Conservation (phyloP, 768 basidiomycete species). For the Lactarius akahatsu region DNA sequence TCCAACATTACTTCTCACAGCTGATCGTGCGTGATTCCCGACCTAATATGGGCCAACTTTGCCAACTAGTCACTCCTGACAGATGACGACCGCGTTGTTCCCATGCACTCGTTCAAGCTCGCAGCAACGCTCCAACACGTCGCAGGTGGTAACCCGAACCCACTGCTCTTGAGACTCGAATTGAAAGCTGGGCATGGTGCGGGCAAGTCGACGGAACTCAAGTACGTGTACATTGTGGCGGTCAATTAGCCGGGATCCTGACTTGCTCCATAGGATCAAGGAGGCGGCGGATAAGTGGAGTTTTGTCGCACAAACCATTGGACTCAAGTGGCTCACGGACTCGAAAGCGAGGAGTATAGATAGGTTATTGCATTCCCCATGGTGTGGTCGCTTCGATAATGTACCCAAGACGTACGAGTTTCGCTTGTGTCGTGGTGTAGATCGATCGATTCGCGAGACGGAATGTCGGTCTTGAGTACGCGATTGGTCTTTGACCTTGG, state of each 20-base stretch:
- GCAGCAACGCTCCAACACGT: slow-evolving; percentile 74
- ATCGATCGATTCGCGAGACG: slow-evolving; percentile 21
- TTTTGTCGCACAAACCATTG: slow-evolving; percentile 68
- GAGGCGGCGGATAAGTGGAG: slow-evolving; percentile 78
- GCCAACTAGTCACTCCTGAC: background rate
- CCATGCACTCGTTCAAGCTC: slow-evolving; percentile 81
- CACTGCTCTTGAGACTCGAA: slow-evolving; percentile 73
- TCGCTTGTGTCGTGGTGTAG: slow-evolving; percentile 23
- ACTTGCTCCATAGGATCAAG: slow-evolving; percentile 52
- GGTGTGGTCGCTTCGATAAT: background rate
- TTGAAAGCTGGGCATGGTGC: slow-evolving; percentile 80
- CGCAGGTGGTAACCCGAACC: slow-evolving; percentile 63
- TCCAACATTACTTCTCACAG: slow-evolving; percentile 74
- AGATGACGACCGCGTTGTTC: slow-evolving; percentile 89
- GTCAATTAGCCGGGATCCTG: background rate
- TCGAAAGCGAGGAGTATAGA: slow-evolving; percentile 10
- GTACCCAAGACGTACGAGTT: background rate
- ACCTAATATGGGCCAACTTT: background rate
- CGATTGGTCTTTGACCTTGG: slow-evolving; percentile 88
- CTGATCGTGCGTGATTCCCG: slow-evolving; percentile 58
- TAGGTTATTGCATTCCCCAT: background rate
- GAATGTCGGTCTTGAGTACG: slow-evolving; percentile 80
- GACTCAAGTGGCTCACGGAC: slow-evolving; percentile 37
- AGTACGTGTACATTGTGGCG: slow-evolving; percentile 38
- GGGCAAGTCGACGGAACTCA: slow-evolving; percentile 73